Evolutionary conservation across 805 yeast genomes (phyloP).

Genomic region (Starmerella geochares): DNA sequence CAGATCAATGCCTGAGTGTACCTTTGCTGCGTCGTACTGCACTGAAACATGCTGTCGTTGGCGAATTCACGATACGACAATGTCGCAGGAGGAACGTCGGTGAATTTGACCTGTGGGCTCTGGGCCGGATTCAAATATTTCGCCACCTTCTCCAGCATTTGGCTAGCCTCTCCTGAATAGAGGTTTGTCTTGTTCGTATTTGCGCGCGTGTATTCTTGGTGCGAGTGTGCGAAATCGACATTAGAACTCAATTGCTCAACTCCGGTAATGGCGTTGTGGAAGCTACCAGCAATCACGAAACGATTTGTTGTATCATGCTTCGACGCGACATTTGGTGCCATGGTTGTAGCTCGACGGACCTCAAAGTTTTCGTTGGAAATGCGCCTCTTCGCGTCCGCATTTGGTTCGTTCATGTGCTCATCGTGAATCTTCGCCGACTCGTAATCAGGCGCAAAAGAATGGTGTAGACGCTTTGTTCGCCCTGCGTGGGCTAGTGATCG

Average conservation of each 20-base stretch:
- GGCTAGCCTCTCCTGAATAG: not conserved
- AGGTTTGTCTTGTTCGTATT: not conserved
- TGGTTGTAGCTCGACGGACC: not conserved
- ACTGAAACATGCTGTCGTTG: not conserved
- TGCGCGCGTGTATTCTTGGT: too few species aligned
- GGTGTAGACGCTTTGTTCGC: too few species aligned
- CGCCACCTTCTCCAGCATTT: not conserved
- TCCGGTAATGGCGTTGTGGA: not conserved
- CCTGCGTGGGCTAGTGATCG: too few species aligned
- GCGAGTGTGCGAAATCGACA: too few species aligned
- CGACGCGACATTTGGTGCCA: too few species aligned
- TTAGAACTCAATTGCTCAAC: too few species aligned
- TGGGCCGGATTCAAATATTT: not conserved
- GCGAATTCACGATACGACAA: not conserved
- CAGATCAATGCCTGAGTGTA: not conserved
- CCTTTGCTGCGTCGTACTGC: not conserved
- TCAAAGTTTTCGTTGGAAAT: not conserved
- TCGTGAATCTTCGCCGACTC: not conserved
- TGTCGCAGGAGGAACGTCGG: not conserved
- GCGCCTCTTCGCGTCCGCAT: not conserved
- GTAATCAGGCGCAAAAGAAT: not conserved
- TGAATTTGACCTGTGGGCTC: not conserved
- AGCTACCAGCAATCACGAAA: not conserved
- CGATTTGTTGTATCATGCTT: not conserved
- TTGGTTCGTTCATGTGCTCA: too few species aligned